Evolutionary conservation across 2,329 filamentous ascomycete genomes (phyloP).

Genomic region (Curvularia sp.): DNA sequence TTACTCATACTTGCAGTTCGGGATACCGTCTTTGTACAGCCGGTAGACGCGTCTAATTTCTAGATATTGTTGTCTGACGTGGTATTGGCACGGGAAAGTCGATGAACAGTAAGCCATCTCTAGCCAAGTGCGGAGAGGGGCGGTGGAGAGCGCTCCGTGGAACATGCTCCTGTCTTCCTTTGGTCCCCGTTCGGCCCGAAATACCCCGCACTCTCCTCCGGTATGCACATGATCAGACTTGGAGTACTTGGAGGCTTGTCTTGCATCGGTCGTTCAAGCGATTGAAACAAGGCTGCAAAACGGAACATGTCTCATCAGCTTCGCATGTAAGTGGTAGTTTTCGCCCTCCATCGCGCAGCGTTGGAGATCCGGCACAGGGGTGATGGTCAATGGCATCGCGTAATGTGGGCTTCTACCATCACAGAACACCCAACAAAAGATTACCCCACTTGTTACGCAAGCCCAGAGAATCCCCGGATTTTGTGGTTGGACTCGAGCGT

Average conservation of each 20-base stretch:
- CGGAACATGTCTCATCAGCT: not conserved
- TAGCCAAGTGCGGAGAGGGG: conserved; percentile 15
- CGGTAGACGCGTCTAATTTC: conserved; percentile 7
- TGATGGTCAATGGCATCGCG: not conserved
- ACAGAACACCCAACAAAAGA: not conserved
- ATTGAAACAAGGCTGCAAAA: not conserved
- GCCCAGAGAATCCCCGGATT: not conserved
- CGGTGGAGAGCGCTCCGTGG: conserved; percentile 11
- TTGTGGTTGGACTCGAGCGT: not conserved
- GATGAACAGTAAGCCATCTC: conserved; percentile 22
- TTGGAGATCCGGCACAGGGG: not conserved
- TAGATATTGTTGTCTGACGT: conserved; percentile 1
- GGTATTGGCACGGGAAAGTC: not conserved
- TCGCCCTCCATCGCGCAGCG: not conserved
- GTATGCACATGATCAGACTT: not conserved
- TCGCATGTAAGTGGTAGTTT: not conserved
- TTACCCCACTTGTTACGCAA: not conserved
- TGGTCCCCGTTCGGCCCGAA: not conserved
- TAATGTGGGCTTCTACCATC: not conserved
- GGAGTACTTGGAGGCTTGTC: not conserved
- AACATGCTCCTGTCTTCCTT: not conserved
- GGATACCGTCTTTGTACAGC: conserved; percentile 14
- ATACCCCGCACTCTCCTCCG: conserved; percentile 9
- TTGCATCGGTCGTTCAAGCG: not conserved
- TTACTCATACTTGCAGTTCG: not conserved